phyloP scores from a whole-genome alignment of 192 early-diverging fungal genomes.

The Podila epigama region DNA sequence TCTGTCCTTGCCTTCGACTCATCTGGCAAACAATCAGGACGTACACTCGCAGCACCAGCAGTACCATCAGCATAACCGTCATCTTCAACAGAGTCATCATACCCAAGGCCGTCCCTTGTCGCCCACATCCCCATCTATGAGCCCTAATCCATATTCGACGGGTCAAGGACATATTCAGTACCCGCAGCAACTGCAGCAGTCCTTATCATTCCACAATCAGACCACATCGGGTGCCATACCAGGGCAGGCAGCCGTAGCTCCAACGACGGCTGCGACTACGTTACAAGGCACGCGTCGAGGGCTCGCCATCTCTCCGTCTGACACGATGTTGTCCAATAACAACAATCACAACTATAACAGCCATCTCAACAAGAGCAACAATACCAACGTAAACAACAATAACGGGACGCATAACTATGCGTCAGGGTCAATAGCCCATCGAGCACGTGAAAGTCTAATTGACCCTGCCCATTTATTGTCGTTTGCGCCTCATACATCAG shows the following conservation, averaged over 20 bases:
- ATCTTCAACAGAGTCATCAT: not conserved
- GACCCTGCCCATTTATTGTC: constrained; percentile 11
- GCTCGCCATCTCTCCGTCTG: no score
- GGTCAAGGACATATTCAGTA: not conserved
- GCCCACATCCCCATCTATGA: not conserved
- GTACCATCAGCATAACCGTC: not conserved
- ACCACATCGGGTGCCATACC: not conserved
- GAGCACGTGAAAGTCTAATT: constrained; percentile 30
- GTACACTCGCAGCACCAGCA: constrained; percentile 7
- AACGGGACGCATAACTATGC: no score
- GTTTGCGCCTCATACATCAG: no score
- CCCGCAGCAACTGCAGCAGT: not conserved
- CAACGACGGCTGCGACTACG: no score
- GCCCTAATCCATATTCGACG: not conserved
- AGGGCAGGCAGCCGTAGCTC: no score
- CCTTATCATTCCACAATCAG: not conserved
- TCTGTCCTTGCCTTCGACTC: constrained; percentile 31
- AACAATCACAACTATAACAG: no score
- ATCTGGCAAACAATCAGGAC: not conserved
- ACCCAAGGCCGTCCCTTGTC: not conserved
- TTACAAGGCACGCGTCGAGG: no score
- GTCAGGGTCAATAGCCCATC: no score
- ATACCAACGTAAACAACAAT: not conserved
- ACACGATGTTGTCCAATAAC: constrained; percentile 18
- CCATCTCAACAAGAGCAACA: constrained; percentile 8